A percentile compares a stretch with the other conserved stretches of the same genome.
Conservation (phyloP, 106 monocot genomes). For the Dendrobium catenatum region DNA sequence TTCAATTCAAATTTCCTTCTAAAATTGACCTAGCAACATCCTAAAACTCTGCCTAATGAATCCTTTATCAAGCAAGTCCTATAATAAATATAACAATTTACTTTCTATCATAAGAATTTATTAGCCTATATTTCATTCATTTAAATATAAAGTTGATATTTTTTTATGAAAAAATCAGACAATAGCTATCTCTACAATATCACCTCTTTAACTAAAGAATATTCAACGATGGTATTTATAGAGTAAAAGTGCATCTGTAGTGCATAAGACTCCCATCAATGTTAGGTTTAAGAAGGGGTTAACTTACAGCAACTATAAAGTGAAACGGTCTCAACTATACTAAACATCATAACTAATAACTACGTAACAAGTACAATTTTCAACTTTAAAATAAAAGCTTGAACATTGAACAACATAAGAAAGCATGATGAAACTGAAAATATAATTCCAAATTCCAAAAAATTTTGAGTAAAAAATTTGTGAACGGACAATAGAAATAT, state of each 20-base stretch:
- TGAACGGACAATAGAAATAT: not conserved
- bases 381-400: not conserved
- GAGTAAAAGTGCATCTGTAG: not conserved
- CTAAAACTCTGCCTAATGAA: too few species aligned
- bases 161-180: too few species aligned
- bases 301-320: not conserved
- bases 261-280: not conserved
- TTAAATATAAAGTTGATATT: too few species aligned
- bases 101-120: too few species aligned
- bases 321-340: not conserved
- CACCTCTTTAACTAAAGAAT: not conserved
- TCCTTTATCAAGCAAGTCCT: too few species aligned
- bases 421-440: not conserved
- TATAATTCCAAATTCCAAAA: not conserved
- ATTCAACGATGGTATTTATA: not conserved
- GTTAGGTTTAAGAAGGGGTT: not conserved
- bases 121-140: too few species aligned
- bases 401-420: not conserved
- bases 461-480: not conserved
- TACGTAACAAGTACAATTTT: not conserved
- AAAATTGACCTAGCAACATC: too few species aligned
- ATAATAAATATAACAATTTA: too few species aligned
- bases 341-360: not conserved
- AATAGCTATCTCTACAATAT: not conserved
- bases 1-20: too few species aligned